Evolutionary conservation across 257 asterid genomes (phyloP), one percentile per base, ranked within the genome.

Genomic region (Solanum ossicruentum): DNA sequence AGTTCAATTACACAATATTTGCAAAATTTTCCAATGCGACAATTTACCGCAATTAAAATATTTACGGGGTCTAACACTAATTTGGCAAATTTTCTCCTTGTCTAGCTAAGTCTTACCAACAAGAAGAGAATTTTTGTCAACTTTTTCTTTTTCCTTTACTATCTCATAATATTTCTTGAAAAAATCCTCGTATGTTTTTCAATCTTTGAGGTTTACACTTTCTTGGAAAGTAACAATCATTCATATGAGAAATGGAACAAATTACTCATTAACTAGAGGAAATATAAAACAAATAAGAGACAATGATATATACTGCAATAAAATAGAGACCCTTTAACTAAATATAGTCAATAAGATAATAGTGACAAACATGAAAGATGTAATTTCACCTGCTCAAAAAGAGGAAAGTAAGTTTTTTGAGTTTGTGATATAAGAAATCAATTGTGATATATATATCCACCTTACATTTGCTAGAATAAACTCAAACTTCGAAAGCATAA

Each of bases 151-250:
- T 20, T 82, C 56, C 88, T 90, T 93, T 58, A 90, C 83, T 86
- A 92, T 87, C 81, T 52, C 55, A 86, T 96, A 96, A 85, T 96
- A 94, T 70, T 93, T 98, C 92, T 60, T 86, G 87, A 89, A 93
- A 70, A 96, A 87, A 32, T 96, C 95, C 92, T 96, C 98, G 17
- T 1, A 6, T 9, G 99, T 32, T 92, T 39, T 90, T 54, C 84
- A 57, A 84, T 94, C 94, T 21, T 84, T 86, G 80, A 96, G 92
- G 86, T 95, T 96, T 75, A 93, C 96, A 45, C 8, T 84, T 12
- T 84, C 92, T 98, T 96, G 91, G 81, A 85, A 89, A 89, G 75
- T 49, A 85, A 87, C 51, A 85, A 16, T 51, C 63, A 77, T 51
- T 21, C 82, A 51, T 77, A 77, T 77, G 47, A 51, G 47, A 77